Evolutionary conservation across 352 stramenopile genomes (phyloP).

Genomic region (Blastocystis sp.): DNA sequence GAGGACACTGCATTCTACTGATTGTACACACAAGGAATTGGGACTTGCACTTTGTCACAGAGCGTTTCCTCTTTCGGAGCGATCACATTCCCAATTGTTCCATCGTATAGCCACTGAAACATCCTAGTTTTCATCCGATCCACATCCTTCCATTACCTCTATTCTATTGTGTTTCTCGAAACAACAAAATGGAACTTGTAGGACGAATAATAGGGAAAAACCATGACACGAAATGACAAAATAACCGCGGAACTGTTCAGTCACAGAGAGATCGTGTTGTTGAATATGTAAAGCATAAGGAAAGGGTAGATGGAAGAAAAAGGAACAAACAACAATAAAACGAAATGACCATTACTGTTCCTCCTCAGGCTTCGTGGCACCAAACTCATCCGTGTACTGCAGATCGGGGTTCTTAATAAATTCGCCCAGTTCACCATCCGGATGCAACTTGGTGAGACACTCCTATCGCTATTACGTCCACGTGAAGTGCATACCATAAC

Average conservation of each 20-base stretch:
- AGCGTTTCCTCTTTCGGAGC: conserved; percentile 24
- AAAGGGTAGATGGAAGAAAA: not conserved
- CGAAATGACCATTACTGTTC: not conserved
- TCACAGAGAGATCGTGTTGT: not conserved
- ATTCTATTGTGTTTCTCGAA: too few species aligned
- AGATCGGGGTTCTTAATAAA: conserved; percentile 39
- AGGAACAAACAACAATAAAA: not conserved
- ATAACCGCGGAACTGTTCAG: not conserved
- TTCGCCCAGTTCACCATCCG: conserved; percentile 38
- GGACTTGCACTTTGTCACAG: conserved; percentile 23
- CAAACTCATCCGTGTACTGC: conserved; percentile 43
- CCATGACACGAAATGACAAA: not conserved
- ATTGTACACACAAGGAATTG: not conserved
- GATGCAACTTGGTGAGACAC: conserved; percentile 32
- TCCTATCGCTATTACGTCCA: not conserved
- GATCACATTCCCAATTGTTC: conserved; percentile 47
- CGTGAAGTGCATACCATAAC: not conserved
- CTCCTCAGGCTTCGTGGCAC: not conserved
- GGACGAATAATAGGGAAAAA: not conserved
- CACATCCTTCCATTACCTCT: too few species aligned
- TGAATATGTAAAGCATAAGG: not conserved
- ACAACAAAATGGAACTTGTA: too few species aligned
- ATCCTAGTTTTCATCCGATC: too few species aligned
- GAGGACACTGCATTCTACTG: conserved; percentile 20
- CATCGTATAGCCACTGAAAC: conserved; percentile 53